Percentiles rank a stretch among this genome's conserved stretches.
phyloP scores from a whole-genome alignment of 1,284 basidiomycete genomes.

The Amylostereum areolatum region DNA sequence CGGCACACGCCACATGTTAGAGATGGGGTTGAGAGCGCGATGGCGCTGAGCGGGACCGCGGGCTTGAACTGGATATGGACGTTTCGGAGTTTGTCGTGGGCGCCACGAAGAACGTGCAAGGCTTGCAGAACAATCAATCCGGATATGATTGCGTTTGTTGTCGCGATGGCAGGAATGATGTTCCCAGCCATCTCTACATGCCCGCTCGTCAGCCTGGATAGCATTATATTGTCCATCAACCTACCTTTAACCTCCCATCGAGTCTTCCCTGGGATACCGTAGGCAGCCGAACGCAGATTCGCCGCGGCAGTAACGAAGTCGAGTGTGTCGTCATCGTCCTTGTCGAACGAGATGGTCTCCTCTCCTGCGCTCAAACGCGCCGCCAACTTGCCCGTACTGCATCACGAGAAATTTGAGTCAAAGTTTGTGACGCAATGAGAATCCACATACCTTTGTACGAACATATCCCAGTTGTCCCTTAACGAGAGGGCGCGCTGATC shows the following conservation, averaged over 20 bases:
- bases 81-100: slow-evolving; percentile 54
- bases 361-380: slow-evolving; percentile 69
- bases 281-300: slow-evolving; percentile 88
- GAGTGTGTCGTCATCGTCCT: slow-evolving; percentile 95
- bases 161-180: slow-evolving; percentile 98
- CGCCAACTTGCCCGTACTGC: slow-evolving; percentile 75
- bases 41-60: slow-evolving; percentile 65
- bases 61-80: slow-evolving; percentile 76
- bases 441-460: slow-evolving; percentile 65
- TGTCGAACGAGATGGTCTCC: slow-evolving; percentile 87
- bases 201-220: not conserved
- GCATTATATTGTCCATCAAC: slow-evolving; percentile 1
- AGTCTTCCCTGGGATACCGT: slow-evolving; percentile 85
- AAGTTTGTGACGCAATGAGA: too few species aligned
- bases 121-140: slow-evolving; percentile 93
- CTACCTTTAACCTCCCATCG: slow-evolving; percentile 95
- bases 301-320: slow-evolving; percentile 95
- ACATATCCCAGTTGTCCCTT: slow-evolving; percentile 77
- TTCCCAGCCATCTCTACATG: slow-evolving; percentile 99
- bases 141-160: slow-evolving; percentile 96
- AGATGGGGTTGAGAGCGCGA: slow-evolving; percentile 62
- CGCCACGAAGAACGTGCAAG: slow-evolving; percentile 70
- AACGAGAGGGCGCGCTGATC: slow-evolving; percentile 76
- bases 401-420: not conserved
- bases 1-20: slow-evolving; percentile 79